These are phyloP conservation scores for Scenedesmus sp. DNA, from an alignment of 163 green algal genomes.

Conservation along the genomic window DNA sequence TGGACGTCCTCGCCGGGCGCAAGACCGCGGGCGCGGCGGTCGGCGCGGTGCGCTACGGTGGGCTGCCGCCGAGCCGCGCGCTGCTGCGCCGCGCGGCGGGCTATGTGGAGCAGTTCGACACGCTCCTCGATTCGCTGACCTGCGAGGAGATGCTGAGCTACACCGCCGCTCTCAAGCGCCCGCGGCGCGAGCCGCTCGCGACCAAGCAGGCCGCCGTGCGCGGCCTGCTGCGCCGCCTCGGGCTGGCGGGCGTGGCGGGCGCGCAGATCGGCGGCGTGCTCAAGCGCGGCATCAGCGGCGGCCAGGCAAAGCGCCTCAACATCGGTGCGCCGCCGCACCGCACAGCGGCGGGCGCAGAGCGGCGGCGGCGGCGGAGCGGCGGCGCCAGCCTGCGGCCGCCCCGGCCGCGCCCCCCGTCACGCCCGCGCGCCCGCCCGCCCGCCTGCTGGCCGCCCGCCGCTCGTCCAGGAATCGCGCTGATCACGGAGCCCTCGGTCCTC, in stretches of 20 bases:
- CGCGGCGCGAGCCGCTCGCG: slow-evolving; percentile 47
- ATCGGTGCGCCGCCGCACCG: too few relatives aligned
- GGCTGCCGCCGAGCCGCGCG: slow-evolving; percentile 54
- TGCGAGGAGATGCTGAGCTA: slow-evolving; percentile 89
- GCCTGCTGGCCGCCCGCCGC: too few relatives aligned
- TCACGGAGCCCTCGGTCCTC: slow-evolving; percentile 74
- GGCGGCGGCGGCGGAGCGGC: too few relatives aligned
- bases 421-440: too few relatives aligned
- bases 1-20: slow-evolving; percentile 68
- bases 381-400: too few relatives aligned
- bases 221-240: slow-evolving; percentile 65
- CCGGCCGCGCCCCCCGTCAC: too few relatives aligned
- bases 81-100: slow-evolving; percentile 72
- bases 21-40: slow-evolving; percentile 61
- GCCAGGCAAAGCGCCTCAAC: slow-evolving; percentile 74
- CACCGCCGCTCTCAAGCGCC: slow-evolving; percentile 84
- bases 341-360: too few relatives aligned
- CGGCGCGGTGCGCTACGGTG: slow-evolving; percentile 65
- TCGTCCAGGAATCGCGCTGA: slow-evolving; percentile 48
- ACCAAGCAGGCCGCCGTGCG: slow-evolving; percentile 71
- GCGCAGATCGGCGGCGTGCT: slow-evolving; percentile 75
- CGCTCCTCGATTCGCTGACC: slow-evolving; percentile 68
- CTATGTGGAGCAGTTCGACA: slow-evolving; percentile 80
- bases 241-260: slow-evolving; percentile 61
- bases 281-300: slow-evolving; percentile 70